phyloP scores from a whole-genome alignment of 2,329 filamentous ascomycete genomes.

The Bipolaris victoriae region DNA sequence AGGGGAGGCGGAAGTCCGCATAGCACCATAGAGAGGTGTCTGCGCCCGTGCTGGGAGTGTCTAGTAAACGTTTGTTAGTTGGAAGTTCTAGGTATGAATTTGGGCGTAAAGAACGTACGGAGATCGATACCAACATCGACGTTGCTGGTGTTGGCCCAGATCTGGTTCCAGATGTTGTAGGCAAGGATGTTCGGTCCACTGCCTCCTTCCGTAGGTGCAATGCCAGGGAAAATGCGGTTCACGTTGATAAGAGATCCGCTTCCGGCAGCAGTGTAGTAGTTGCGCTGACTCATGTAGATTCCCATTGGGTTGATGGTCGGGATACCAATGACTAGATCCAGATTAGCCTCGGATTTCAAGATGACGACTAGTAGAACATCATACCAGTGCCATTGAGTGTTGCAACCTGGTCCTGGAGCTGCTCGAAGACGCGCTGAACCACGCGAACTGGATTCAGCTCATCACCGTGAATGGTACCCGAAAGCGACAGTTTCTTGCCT shows the following conservation, averaged over 20 bases:
- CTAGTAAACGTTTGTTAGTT: constrained; percentile 8
- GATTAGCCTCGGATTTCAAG: constrained; percentile 6
- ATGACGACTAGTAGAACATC: not conserved
- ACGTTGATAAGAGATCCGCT: constrained; percentile 44
- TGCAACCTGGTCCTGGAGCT: constrained; percentile 35
- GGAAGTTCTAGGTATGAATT: fast-evolving
- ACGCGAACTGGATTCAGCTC: constrained; percentile 49
- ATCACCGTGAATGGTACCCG: constrained; percentile 49
- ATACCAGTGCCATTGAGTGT: constrained; percentile 47
- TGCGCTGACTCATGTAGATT: constrained; percentile 49
- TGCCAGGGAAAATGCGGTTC: constrained; percentile 46
- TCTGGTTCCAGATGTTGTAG: constrained; percentile 49
- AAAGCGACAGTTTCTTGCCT: constrained; percentile 48
- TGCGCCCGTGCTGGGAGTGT: constrained; percentile 48
- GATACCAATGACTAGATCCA: constrained; percentile 45
- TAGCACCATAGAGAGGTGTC: constrained; percentile 50
- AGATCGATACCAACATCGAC: constrained; percentile 50
- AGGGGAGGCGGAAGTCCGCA: constrained; percentile 46
- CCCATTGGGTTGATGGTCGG: constrained; percentile 50
- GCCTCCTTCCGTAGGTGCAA: constrained; percentile 32
- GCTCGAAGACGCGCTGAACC: constrained; percentile 45
- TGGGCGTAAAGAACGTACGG: constrained; percentile 17
- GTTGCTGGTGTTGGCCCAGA: constrained; percentile 48
- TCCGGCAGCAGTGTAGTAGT: constrained; percentile 44
- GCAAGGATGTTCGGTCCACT: constrained; percentile 37